Conservation (phyloP, 2,329 filamentous ascomycete species). For the Penicillium sp. region DNA sequence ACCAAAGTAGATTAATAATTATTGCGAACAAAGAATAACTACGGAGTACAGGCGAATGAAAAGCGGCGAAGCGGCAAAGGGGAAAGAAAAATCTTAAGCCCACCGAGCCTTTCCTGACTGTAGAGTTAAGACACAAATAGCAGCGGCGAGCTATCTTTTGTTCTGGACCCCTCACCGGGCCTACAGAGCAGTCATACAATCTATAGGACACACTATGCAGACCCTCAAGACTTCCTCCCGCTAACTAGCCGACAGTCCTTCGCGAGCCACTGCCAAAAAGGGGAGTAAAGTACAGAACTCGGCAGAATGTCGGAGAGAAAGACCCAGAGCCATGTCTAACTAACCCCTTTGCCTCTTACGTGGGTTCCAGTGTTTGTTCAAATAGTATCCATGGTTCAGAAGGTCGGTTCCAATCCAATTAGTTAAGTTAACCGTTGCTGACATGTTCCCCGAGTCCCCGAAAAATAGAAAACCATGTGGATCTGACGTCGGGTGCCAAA, state of each 20-base stretch:
- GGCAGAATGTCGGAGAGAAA: neutral
- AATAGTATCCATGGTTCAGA: neutral
- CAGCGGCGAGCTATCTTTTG: neutral
- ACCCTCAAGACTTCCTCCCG: neutral
- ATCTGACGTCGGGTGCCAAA: conserved; percentile 26
- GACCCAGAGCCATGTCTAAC: neutral
- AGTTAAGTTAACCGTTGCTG: neutral
- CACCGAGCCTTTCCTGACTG: too few species aligned
- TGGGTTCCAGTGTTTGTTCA: neutral
- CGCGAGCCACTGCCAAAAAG: neutral
- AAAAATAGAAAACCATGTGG: conserved; percentile 26
- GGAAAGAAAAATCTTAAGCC: too few species aligned
- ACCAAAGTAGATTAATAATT: neutral
- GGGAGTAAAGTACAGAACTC: neutral
- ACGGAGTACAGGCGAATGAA: neutral
- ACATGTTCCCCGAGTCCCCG: conserved; percentile 7
- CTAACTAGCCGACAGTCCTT: neutral
- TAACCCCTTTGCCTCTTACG: conserved; percentile 8
- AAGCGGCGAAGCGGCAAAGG: neutral
- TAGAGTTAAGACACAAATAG: too few species aligned
- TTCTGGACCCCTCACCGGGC: too few species aligned
- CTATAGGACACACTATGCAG: neutral
- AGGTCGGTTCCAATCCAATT: conserved; percentile 2
- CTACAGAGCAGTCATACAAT: too few species aligned
- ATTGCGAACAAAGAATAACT: neutral